Evolutionary conservation across 2,329 filamentous ascomycete genomes (phyloP), one percentile per base, ranked within the genome.

Genomic region (Penicillium sp.): DNA sequence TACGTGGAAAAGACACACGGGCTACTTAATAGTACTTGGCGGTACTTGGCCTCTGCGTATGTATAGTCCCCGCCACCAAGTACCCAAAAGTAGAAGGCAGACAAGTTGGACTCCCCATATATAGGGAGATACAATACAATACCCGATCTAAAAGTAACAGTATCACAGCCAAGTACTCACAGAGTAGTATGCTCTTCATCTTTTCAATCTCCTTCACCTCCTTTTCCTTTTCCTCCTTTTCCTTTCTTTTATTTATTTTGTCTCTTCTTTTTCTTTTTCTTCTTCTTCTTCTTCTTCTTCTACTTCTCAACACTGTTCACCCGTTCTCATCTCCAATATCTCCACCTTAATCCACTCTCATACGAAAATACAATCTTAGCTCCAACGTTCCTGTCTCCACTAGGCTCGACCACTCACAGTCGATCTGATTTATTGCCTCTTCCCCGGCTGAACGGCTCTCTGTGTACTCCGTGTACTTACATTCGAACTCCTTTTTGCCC

Each of bases 361-460:
- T 26, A 42, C 20, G 13, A 22, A 22, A 24, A 14, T 22, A 40
- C 13, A 24, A 24, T 42, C 53, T 44, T 42, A 58, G 53, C 50
- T 55, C 48, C 53, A 54, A 46, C 44, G 43, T 50, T 59, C 51
- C 52, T 48, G 46, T 55, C 60, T 57, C 61, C 63, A 61, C 53
- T 48, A 11, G 20, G 38, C 42, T 59, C 57, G 58, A 38, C 63
- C 63, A 66, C 47, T 66, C 48, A 66, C 63, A 59, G 57, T 43
- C 26, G 37, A 38, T 50, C 50, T 34, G 42, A 46, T 64, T 45
- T 38, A 32, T 59, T 49, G 56, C 58, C 57, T 61, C 53, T 22
- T 49, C 34, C 38, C 35, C 42, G 43, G 46, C 35, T 48, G 54
- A 53, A 47, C 43, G 54, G 54, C 22, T 29, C 32, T 47, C 24